Evolutionary conservation across 345 rosid species (phyloP).

Genomic region (Dovyalis caffra): DNA sequence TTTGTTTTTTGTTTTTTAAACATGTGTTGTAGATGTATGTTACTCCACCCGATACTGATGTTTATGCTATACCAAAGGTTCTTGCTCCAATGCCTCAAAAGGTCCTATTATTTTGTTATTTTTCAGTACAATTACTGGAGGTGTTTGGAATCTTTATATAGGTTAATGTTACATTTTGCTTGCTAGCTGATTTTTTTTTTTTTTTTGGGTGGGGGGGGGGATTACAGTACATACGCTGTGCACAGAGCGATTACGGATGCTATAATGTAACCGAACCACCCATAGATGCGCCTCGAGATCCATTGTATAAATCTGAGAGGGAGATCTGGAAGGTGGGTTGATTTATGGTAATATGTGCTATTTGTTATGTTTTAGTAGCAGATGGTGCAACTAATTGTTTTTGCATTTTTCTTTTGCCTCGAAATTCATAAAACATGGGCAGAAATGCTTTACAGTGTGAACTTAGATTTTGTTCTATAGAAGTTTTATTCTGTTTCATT

Average conservation of each 20-base stretch:
- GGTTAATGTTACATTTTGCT: neutral
- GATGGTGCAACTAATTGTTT: neutral
- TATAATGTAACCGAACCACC: slow-evolving; percentile 92
- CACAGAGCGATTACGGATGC: slow-evolving; percentile 75
- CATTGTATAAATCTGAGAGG: slow-evolving; percentile 73
- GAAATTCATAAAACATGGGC: neutral
- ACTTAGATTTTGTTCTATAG: neutral
- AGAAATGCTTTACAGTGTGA: neutral
- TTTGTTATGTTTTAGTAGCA: neutral
- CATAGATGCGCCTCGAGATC: slow-evolving; percentile 86
- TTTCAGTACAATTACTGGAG: neutral
- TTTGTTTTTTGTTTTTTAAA: neutral
- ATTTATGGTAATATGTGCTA: neutral
- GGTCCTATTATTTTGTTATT: slow-evolving; percentile 33
- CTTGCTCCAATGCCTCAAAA: slow-evolving; percentile 91
- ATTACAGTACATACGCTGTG: slow-evolving; percentile 83
- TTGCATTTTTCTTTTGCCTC: neutral
- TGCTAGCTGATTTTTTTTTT: neutral
- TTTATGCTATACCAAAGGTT: slow-evolving; percentile 83
- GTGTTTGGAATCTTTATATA: neutral
- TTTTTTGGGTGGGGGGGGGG: neutral
- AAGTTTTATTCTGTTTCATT: neutral
- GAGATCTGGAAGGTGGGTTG: slow-evolving; percentile 65
- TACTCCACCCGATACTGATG: slow-evolving; percentile 90
- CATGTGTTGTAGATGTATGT: slow-evolving; percentile 69